Evolutionary conservation across 2,329 filamentous ascomycete genomes (phyloP).

Genomic region (Scedosporium dehoogii): DNA sequence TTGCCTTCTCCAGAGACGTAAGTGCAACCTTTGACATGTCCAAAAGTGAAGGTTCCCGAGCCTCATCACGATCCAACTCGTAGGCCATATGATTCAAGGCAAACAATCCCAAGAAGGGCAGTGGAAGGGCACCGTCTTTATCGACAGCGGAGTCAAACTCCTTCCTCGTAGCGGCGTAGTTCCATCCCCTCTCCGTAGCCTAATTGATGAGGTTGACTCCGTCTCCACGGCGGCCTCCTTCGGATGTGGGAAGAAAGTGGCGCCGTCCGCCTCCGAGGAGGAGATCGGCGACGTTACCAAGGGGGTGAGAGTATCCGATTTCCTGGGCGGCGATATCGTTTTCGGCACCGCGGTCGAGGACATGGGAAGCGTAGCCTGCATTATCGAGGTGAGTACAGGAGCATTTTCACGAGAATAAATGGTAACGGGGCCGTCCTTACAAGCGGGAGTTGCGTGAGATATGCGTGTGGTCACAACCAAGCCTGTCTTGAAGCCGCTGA

Average conservation of each 20-base stretch:
- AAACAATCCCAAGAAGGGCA: slow-evolving; percentile 15
- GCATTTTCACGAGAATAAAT: not conserved
- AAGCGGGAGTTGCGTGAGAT: slow-evolving; percentile 16
- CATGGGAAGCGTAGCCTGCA: slow-evolving; percentile 13
- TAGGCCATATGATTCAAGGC: slow-evolving; percentile 13
- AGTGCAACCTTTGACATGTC: slow-evolving; percentile 13
- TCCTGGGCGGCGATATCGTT: slow-evolving; percentile 17
- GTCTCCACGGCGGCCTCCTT: slow-evolving; percentile 13
- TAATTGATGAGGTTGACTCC: slow-evolving; percentile 14
- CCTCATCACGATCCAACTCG: slow-evolving; percentile 14
- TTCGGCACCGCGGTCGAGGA: slow-evolving; percentile 15
- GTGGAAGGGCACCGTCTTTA: slow-evolving; percentile 9
- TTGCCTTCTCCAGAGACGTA: slow-evolving; percentile 11
- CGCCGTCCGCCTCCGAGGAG: slow-evolving; percentile 15
- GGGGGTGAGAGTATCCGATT: slow-evolving; percentile 14
- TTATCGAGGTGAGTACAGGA: not conserved
- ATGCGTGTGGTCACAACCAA: slow-evolving; percentile 15
- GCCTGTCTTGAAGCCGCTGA: slow-evolving; percentile 15
- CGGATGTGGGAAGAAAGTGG: slow-evolving; percentile 12
- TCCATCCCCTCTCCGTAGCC: slow-evolving; percentile 13
- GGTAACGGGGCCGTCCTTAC: not conserved
- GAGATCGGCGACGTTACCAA: slow-evolving; percentile 13
- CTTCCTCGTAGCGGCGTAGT: slow-evolving; percentile 12
- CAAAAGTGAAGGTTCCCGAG: slow-evolving; percentile 13
- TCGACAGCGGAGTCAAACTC: slow-evolving; percentile 9